Base-by-base conservation (phyloP, 495 filamentous ascomycete genomes). In the Hypoxylon fragiforme region DNA sequence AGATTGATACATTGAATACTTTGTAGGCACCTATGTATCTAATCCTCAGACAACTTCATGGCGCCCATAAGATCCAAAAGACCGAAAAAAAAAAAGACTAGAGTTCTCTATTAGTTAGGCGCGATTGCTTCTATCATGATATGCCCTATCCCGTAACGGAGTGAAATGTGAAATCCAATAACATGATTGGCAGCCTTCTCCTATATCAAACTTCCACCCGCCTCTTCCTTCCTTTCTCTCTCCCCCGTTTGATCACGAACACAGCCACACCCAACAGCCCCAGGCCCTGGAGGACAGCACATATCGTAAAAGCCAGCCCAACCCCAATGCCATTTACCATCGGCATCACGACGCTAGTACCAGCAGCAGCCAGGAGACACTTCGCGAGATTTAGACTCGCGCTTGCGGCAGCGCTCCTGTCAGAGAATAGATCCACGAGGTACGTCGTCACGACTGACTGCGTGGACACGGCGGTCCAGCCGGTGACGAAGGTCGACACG, bases 271-370 rank as follows among this genome's bases (percentile, higher is more conserved):
- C 73, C 3, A 69, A 13, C 43, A 75, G 16, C 7, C 75, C 67
- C 14, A 73, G 40, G 7, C 57, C 34, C 39, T 77, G 75, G 1
- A 73, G 67, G 26, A 60, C 64, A 26, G 57, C 70, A 56, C 71
- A 75, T 20, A 77, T 65, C 0, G 76, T 76, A 34, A 72, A 74
- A 0, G 68, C 68, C 45, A 66, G 66, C 0, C 73, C 73, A 21
- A 66, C 64, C 0, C 71, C 74, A 19, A 75, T 67, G 12, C 53
- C 50, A 31, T 63, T 58, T 7, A 69, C 55, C 37, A 76, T 61
- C 2, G 68, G 72, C 28, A 70, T 62, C 1, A 74, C 67, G 19
- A 68, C 57, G 18, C 68, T 65, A 0, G 67, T 73, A 13, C 68
- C 68, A 12, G 54, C 70, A 7, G 73, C 74, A 0, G 64, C 73